Evolutionary conservation across 805 yeast species (phyloP), one percentile per base, ranked within the genome.

Genomic region (Hemisphaericaspora nanyangensis): DNA sequence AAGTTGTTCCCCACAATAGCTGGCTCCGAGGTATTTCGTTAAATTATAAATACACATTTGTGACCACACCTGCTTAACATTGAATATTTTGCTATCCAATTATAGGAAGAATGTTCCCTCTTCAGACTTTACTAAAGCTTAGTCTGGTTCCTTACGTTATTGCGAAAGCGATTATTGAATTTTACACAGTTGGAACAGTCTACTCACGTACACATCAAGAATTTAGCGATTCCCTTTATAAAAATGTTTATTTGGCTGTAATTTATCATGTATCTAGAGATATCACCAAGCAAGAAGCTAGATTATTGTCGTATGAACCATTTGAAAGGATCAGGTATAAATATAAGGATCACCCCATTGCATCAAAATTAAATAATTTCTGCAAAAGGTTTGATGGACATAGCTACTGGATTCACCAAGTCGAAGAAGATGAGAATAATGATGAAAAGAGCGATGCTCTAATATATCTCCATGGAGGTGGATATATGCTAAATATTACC

Each of bases 401-500:
- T 38, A 50, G 63, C 17, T 44, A 52, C 31, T 66, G 71, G 72
- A 42, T 65, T 17, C 57, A 47, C 3, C 57, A 54, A 39, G 57
- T 52, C 37, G 54, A 55, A 7, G 46, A 48, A 24, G 26, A 15
- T 15, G 19, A 36, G 20, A 10, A 17, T 10, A 17, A 22, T 11
- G 17, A 15, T 18, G 19, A 36, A 24, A 15, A 26, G 13, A 17
- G 13, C 10, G 17, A 24, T 18, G 39, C 30, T n/a, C 37, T 66
- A 7, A 39, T 66, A 16, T 66, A 51, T 32, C 38, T 51, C 7
- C 72, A 66, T 42, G 71, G 72, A 13, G 72, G 72, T 7, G 68
- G 68, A 5, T 65, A 36, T 15, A 15, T 25, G 22, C 26, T 30
- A 13, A 26, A 48, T 44, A 56, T 51, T 34, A 43, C 61, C 27